Evolutionary conservation across 176 grass and related monocot species (phyloP).

Genomic region (Elaeis guineensis): DNA sequence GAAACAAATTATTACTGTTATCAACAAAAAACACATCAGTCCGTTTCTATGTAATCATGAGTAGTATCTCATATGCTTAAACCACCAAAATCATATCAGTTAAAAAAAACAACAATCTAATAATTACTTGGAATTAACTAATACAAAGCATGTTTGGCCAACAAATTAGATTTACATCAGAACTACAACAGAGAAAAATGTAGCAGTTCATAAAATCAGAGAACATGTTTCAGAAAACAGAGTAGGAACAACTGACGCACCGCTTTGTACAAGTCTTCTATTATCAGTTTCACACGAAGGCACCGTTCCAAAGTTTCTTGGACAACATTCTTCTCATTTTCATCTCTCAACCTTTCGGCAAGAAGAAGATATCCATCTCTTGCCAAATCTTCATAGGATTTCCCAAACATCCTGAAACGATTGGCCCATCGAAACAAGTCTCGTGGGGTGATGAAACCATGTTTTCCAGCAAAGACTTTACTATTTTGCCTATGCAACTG

Average conservation of each 20-base stretch:
- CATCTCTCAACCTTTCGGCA: conserved; percentile 85
- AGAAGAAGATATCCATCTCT: conserved; percentile 97
- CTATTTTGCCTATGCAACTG: conserved; percentile 77
- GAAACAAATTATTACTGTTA: not conserved
- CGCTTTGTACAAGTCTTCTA: conserved; percentile 53
- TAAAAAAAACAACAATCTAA: no score
- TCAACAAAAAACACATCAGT: no score
- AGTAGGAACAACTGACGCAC: conserved; percentile 8
- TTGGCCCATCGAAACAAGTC: conserved; percentile 98
- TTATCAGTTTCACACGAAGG: conserved; percentile 54
- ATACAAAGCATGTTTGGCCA: no score
- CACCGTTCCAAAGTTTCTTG: conserved; percentile 45
- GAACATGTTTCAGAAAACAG: no score
- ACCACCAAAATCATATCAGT: no score
- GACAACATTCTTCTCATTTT: conserved; percentile 80
- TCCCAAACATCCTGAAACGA: conserved; percentile 62
- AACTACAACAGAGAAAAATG: no score
- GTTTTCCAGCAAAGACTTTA: conserved; percentile 94
- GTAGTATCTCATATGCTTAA: no score
- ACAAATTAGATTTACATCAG: no score
- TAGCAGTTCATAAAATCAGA: no score
- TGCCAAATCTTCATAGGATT: conserved; percentile 68
- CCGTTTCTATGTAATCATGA: no score
- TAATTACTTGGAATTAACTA: no score
- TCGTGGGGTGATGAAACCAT: conserved; percentile 91